Evolutionary conservation across 1,284 basidiomycete genomes (phyloP), one percentile per base, ranked within the genome.

Genomic region (Apiotrichum brassicae): DNA sequence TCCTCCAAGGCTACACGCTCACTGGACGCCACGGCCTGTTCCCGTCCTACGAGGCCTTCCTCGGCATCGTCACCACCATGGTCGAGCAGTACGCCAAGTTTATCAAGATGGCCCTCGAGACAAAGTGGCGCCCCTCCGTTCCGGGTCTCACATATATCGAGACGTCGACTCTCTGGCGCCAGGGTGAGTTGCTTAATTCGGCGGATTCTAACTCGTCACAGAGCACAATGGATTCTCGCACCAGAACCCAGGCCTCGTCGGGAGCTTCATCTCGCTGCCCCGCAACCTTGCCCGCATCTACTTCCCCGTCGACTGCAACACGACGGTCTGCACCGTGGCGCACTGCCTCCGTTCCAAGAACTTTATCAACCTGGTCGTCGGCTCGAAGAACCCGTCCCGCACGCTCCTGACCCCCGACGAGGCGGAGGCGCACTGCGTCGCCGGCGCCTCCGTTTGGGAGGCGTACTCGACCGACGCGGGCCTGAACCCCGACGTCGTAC

Each of bases 261-360:
- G 86, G 28, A 83, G 83, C 1, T 79, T 94, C 28, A 79, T 92
- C 52, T 81, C 83, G 59, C 73, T 92, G 53, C 89, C 89, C 56
- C 78, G 85, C 16, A 73, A 76, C 38, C 77, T 84, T 42, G 85
- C 85, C 1, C 81, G 90, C 14, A 85, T 93, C 34, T 93, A 92
- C 70, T 77, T 93, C 30, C 88, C 90, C 0, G 86, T 88, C n/a
- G 90, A 93, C 65, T 84, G 85, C 30, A 92, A 93, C 71, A 86
- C 85, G 61, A 83, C 85, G 72, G 73, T 91, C 51, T 85, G 83
- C 36, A 75, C 74, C 20, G 78, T 91, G 50, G 81, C 84, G 4
- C 90, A 93, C 71, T 89, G 86, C 61, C 69, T 93, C 56, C 75
- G 84, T 41, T 82, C 86, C 25, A 87, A 85, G 76, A 85, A 89